These are phyloP conservation scores for Puya raimondii DNA, from an alignment of 176 grass and related monocot genomes.

Conservation along the genomic window DNA sequence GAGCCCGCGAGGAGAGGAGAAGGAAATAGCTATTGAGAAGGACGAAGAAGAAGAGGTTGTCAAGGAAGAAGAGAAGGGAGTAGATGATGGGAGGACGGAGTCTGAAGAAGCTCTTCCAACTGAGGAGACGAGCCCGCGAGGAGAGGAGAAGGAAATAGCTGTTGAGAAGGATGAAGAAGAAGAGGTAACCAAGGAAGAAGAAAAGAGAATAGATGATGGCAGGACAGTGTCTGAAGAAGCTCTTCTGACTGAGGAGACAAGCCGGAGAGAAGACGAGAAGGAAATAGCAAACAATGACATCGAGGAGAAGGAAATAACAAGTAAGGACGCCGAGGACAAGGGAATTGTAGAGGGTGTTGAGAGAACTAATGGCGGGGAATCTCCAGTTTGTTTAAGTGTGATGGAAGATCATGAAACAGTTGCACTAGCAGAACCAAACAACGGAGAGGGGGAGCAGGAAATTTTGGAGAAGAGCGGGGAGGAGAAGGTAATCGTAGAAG, in stretches of 20 bases:
- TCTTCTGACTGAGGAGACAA: conserved; percentile 20
- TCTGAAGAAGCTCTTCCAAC: conserved; percentile 19
- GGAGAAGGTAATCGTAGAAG: neutral
- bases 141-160: conserved; percentile 21
- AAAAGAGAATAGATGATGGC: conserved; percentile 16
- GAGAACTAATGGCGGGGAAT: too few species aligned
- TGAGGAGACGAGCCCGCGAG: conserved; percentile 5
- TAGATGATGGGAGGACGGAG: conserved; percentile 18
- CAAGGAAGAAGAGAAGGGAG: neutral
- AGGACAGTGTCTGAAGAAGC: conserved; percentile 12
- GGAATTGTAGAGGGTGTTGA: too few species aligned
- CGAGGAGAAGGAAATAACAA: too few species aligned
- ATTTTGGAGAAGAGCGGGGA: too few species aligned
- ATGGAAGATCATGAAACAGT: too few species aligned
- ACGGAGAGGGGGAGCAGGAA: too few species aligned
- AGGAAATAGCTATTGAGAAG: neutral
- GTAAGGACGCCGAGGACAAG: too few species aligned
- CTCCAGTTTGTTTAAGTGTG: too few species aligned
- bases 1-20: conserved; percentile 17
- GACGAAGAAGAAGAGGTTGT: conserved; percentile 4
- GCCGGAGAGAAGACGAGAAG: neutral
- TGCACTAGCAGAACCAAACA: too few species aligned
- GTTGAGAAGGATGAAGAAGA: conserved; percentile 21
- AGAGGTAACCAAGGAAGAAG: neutral
- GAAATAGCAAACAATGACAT: too few species aligned